Percentiles rank a stretch among this genome's conserved stretches.
Conservation (phyloP, 2,329 filamentous ascomycete genomes). For the Magnaporthiopsis incrustans region DNA sequence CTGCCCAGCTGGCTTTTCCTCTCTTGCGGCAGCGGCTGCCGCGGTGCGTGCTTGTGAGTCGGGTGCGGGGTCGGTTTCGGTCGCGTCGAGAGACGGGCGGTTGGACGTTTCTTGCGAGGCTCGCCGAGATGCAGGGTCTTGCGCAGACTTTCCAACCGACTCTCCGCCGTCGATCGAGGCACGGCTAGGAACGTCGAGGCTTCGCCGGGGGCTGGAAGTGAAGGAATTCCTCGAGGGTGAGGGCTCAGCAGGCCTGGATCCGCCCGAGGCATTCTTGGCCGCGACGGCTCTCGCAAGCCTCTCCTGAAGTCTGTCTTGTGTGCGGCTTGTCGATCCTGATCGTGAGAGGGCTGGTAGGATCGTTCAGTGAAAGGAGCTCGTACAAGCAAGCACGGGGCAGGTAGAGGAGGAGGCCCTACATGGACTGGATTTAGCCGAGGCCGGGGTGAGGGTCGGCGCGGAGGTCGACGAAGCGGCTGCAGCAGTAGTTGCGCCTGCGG, state of each 20-base stretch:
- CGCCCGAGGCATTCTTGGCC: constrained; percentile 48
- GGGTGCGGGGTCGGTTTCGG: neutral
- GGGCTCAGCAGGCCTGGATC: constrained; percentile 32
- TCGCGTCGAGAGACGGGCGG: constrained; percentile 9
- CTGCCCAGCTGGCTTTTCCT: neutral
- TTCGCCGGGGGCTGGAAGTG: constrained; percentile 32
- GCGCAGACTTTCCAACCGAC: constrained; percentile 9
- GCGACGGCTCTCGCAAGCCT: constrained; percentile 81
- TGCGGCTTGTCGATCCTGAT: constrained; percentile 52
- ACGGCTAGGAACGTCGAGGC: constrained; percentile 26
- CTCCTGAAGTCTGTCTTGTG: constrained; percentile 81
- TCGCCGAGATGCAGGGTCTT: neutral
- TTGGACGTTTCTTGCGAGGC: constrained; percentile 13
- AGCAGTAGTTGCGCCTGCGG: constrained; percentile 5
- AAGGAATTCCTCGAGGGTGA: constrained; percentile 34
- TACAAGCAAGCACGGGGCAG: constrained; percentile 10
- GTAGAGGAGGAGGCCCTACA: constrained; percentile 16
- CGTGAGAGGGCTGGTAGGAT: constrained; percentile 42
- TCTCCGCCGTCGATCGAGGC: constrained; percentile 22
- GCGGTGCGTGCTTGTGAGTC: neutral
- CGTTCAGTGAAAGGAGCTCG: constrained; percentile 2
- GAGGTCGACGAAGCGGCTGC: constrained; percentile 12
- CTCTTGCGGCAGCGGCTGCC: neutral
- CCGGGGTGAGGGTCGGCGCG: constrained; percentile 24
- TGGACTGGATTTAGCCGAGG: constrained; percentile 24